Percentiles rank a stretch among this genome's conserved stretches.
Evolutionary conservation across 2,329 filamentous ascomycete species (phyloP).

Genomic region (Zopfia rhizophila): DNA sequence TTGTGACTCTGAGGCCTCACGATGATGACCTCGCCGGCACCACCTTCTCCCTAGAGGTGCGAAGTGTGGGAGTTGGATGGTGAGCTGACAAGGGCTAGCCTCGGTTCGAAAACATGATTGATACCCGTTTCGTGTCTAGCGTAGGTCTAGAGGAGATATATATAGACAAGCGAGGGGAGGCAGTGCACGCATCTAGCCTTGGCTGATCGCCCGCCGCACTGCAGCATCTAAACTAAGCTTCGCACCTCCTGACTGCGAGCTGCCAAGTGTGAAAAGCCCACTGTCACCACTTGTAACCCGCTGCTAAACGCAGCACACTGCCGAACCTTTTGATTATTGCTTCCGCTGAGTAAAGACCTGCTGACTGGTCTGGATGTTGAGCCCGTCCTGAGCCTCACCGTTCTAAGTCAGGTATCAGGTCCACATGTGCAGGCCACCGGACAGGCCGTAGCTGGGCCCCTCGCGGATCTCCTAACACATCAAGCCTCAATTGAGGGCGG

Average conservation of each 20-base stretch:
- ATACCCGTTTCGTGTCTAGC: slow-evolving; percentile 22
- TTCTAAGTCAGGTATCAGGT: slow-evolving; percentile 27
- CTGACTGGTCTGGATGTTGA: slow-evolving; percentile 18
- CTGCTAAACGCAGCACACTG: slow-evolving; percentile 5
- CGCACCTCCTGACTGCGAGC: slow-evolving; percentile 23
- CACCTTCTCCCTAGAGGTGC: neutral
- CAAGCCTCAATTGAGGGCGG: slow-evolving; percentile 34
- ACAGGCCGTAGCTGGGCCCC: slow-evolving; percentile 32
- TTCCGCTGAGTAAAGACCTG: slow-evolving; percentile 29
- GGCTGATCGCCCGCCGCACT: slow-evolving; percentile 25
- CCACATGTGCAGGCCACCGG: slow-evolving; percentile 26
- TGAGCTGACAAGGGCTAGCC: slow-evolving; percentile 22
- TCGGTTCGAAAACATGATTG: slow-evolving; percentile 18
- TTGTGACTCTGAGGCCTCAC: slow-evolving; percentile 4
- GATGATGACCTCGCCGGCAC: slow-evolving; percentile 9
- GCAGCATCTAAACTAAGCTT: slow-evolving; percentile 26
- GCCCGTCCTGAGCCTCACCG: slow-evolving; percentile 1
- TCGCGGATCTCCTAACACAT: slow-evolving; percentile 32
- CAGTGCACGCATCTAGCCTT: slow-evolving; percentile 33
- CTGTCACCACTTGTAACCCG: slow-evolving; percentile 1
- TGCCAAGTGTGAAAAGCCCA: slow-evolving; percentile 7
- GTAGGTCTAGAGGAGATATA: slow-evolving; percentile 32
- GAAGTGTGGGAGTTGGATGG: slow-evolving; percentile 4
- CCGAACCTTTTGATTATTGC: neutral
- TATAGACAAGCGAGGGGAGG: slow-evolving; percentile 33